These are phyloP conservation scores for Mortierella sp. DNA, from an alignment of 371 early-diverging fungal genomes.

Conservation along the genomic window DNA sequence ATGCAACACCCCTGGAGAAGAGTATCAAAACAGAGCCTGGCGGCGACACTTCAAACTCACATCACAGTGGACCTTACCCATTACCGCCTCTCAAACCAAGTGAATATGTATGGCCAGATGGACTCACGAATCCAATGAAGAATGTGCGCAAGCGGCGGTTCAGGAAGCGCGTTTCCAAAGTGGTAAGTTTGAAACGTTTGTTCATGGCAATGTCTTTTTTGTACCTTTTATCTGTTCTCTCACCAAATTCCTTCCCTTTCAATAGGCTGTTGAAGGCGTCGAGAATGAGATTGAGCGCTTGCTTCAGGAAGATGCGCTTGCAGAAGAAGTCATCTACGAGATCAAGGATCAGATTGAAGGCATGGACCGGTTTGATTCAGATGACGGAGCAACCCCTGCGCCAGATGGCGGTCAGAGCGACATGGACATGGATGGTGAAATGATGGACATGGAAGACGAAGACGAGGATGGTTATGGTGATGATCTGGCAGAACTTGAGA, in stretches of 20 bases:
- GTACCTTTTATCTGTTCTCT: not conserved
- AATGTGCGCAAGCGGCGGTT: slow-evolving; percentile 90
- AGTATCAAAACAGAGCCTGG: slow-evolving; percentile 11
- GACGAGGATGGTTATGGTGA: slow-evolving; percentile 47
- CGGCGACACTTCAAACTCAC: not conserved
- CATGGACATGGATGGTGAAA: slow-evolving; percentile 54
- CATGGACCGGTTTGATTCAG: slow-evolving; percentile 39
- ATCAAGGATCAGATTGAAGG: slow-evolving; percentile 45
- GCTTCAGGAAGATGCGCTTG: slow-evolving; percentile 84
- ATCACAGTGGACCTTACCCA: too few relatives aligned
- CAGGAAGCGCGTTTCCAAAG: slow-evolving; percentile 87
- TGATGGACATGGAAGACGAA: slow-evolving; percentile 53
- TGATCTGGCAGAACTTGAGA: slow-evolving; percentile 62
- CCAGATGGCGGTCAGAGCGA: slow-evolving; percentile 49
- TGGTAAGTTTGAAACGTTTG: slow-evolving; percentile 56
- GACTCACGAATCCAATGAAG: slow-evolving; percentile 91
- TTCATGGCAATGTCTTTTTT: not conserved
- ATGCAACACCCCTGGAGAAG: slow-evolving; percentile 16
- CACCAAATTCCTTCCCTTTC: not conserved
- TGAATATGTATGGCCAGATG: slow-evolving; percentile 82
- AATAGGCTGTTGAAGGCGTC: slow-evolving; percentile 86
- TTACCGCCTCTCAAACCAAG: slow-evolving; percentile 55
- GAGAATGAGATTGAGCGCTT: slow-evolving; percentile 91
- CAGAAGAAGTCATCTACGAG: slow-evolving; percentile 79
- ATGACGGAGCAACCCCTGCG: slow-evolving; percentile 49